A percentile compares a stretch with the other conserved stretches of the same genome.
phyloP scores from a whole-genome alignment of 2,329 filamentous ascomycete genomes.

The Zasmidium cellare region DNA sequence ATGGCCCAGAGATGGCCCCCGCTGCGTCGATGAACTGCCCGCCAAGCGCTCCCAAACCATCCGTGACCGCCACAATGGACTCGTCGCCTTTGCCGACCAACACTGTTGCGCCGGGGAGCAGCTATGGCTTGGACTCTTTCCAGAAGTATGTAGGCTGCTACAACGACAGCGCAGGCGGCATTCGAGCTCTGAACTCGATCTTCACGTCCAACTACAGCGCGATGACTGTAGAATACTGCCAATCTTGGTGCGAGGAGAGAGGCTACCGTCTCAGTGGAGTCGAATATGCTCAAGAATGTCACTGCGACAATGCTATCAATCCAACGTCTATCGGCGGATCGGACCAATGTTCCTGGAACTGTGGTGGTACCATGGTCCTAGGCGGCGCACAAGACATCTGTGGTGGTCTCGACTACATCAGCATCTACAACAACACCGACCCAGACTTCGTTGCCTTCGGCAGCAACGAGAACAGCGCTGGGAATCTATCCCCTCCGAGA shows the following conservation, averaged over 20 bases:
- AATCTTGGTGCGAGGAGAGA: constrained; percentile 29
- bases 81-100: constrained; percentile 30
- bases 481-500: constrained; percentile 18
- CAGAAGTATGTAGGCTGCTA: constrained; percentile 38
- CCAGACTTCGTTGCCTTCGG: constrained; percentile 25
- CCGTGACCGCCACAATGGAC: constrained; percentile 30
- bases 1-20: constrained; percentile 32
- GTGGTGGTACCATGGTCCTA: constrained; percentile 30
- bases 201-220: constrained; percentile 23
- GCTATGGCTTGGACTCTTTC: constrained; percentile 23
- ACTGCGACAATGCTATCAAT: constrained; percentile 36
- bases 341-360: constrained; percentile 26
- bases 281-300: constrained; percentile 36
- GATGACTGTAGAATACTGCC: constrained; percentile 38
- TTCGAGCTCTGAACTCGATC: constrained; percentile 28
- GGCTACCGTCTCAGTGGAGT: constrained; percentile 34
- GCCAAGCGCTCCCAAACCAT: constrained; percentile 21
- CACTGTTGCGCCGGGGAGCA: constrained; percentile 26
- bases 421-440: constrained; percentile 36
- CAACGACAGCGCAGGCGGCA: constrained; percentile 31
- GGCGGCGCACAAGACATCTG: constrained; percentile 31
- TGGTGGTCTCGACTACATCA: constrained; percentile 32
- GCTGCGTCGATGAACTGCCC: constrained; percentile 33
- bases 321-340: constrained; percentile 23
- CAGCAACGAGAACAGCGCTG: constrained; percentile 21